phyloP scores from a whole-genome alignment of 2,329 filamentous ascomycete genomes.

The Didymella arachidicola region DNA sequence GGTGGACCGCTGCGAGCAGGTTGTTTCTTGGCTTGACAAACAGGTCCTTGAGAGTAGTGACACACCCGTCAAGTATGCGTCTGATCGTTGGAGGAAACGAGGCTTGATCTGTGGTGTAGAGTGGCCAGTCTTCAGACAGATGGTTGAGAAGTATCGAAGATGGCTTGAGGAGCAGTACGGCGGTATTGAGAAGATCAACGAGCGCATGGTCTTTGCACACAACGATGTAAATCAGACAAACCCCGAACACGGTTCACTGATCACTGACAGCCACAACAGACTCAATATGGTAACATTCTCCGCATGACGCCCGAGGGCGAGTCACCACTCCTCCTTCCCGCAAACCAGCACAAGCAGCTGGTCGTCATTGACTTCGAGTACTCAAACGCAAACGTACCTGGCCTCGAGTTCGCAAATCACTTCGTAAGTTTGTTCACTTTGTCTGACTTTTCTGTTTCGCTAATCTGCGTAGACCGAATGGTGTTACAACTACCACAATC shows the following conservation, averaged over 20 bases:
- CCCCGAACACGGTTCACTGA: not conserved
- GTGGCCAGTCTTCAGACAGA: constrained; percentile 78
- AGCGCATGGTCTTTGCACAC: constrained; percentile 90
- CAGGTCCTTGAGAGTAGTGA: constrained; percentile 60
- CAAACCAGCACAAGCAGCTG: constrained; percentile 94
- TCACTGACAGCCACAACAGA: constrained; percentile 60
- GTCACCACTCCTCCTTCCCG: constrained; percentile 85
- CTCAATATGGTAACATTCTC: constrained; percentile 97
- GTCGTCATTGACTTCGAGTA: constrained; percentile 99
- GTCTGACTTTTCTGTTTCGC: not conserved
- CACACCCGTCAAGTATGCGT: constrained; percentile 48
- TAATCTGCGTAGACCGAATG: constrained; percentile 72
- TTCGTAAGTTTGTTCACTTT: constrained; percentile 65
- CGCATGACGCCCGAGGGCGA: constrained; percentile 73
- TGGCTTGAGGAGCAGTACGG: constrained; percentile 79
- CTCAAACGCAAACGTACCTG: constrained; percentile 84
- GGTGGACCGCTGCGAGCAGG: constrained; percentile 72
- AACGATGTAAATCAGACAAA: constrained; percentile 76
- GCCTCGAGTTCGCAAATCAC: constrained; percentile 95
- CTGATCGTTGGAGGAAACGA: constrained; percentile 69
- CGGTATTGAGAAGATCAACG: constrained; percentile 69
- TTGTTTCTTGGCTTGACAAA: constrained; percentile 65
- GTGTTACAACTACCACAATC: constrained; percentile 96
- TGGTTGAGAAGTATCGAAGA: constrained; percentile 78
- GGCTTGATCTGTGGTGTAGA: constrained; percentile 84